A percentile compares a stretch with the other conserved stretches of the same genome.
These are phyloP conservation scores for Pythium brassicae DNA, from an alignment of 352 stramenopile genomes.

Conservation along the genomic window DNA sequence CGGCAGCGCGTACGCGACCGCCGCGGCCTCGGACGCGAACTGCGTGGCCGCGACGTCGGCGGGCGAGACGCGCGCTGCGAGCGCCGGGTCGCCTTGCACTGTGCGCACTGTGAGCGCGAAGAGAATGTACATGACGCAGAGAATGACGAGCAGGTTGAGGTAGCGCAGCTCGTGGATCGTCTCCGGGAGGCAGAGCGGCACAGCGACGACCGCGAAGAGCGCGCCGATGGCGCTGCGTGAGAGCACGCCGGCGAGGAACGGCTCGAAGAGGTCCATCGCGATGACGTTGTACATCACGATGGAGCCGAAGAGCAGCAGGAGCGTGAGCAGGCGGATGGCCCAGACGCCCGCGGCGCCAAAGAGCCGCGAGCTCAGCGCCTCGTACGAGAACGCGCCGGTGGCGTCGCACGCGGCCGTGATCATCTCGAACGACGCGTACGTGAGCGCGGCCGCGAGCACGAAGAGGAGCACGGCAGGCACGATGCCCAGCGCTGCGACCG, in stretches of 20 bases:
- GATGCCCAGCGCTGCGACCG: conserved; percentile 57
- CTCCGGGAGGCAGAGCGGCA: conserved; percentile 76
- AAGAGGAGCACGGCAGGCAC: conserved; percentile 50
- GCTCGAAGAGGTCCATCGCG: conserved; percentile 80
- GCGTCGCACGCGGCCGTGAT: conserved; percentile 61
- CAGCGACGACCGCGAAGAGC: conserved; percentile 58
- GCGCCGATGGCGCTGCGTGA: conserved; percentile 57
- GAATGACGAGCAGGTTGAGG: conserved; percentile 70
- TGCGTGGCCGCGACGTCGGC: conserved; percentile 34
- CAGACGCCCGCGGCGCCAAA: conserved; percentile 66
- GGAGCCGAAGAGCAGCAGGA: conserved; percentile 74
- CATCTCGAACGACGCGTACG: conserved; percentile 73
- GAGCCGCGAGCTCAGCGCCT: conserved; percentile 73
- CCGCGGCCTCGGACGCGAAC: conserved; percentile 56
- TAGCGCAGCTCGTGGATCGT: conserved; percentile 83
- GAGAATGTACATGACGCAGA: conserved; percentile 81
- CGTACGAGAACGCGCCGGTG: conserved; percentile 69
- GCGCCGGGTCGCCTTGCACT: conserved; percentile 32
- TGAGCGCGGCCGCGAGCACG: conserved; percentile 44
- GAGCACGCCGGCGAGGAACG: conserved; percentile 54
- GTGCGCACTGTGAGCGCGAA: conserved; percentile 52
- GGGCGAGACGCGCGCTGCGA: conserved; percentile 30
- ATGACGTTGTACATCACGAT: conserved; percentile 85
- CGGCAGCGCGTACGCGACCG: conserved; percentile 65
- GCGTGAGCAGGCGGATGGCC: conserved; percentile 64